Evolutionary conservation across 495 filamentous ascomycete genomes (phyloP).

Genomic region (Lepidopterella palustris): DNA sequence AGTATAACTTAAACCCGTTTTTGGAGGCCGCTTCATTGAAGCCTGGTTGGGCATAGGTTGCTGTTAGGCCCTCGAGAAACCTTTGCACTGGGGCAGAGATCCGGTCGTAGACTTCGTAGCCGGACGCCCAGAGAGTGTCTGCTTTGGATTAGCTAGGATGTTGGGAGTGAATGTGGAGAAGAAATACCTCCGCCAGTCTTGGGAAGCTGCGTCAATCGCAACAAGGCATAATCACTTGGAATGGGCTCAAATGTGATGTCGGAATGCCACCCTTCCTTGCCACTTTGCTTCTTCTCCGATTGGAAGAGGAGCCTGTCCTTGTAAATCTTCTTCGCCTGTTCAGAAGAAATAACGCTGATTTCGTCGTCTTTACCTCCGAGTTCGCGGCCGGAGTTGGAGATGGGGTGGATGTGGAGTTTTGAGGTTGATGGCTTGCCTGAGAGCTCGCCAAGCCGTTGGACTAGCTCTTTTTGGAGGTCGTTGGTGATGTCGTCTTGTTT

Average conservation of each 20-base stretch:
- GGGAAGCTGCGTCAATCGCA: conserved; percentile 51
- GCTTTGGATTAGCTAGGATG: not conserved
- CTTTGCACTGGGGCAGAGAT: conserved; percentile 54
- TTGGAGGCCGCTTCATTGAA: conserved; percentile 53
- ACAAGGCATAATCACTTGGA: conserved; percentile 31
- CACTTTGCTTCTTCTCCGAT: conserved; percentile 28
- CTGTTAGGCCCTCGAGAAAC: conserved; percentile 61
- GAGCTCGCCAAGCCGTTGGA: conserved; percentile 57
- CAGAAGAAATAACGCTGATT: conserved; percentile 65
- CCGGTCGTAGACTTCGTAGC: conserved; percentile 70
- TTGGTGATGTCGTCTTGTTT: conserved; percentile 60
- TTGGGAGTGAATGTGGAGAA: not conserved
- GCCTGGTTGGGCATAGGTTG: conserved; percentile 52
- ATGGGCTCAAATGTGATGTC: conserved; percentile 39
- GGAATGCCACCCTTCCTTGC: conserved; percentile 30
- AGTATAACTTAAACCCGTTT: conserved; percentile 50
- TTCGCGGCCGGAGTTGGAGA: conserved; percentile 57
- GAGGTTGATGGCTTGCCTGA: conserved; percentile 43
- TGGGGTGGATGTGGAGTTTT: conserved; percentile 63
- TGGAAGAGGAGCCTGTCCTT: conserved; percentile 13
- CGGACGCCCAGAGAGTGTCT: conserved; percentile 68
- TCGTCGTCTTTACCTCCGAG: conserved; percentile 57
- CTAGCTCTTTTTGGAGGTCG: conserved; percentile 62
- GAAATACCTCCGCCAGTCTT: conserved; percentile 58
- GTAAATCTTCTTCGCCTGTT: conserved; percentile 46